A percentile compares a stretch with the other conserved stretches of the same genome.
phyloP scores from a whole-genome alignment of 495 filamentous ascomycete species.

The Trichocladium antarcticum region DNA sequence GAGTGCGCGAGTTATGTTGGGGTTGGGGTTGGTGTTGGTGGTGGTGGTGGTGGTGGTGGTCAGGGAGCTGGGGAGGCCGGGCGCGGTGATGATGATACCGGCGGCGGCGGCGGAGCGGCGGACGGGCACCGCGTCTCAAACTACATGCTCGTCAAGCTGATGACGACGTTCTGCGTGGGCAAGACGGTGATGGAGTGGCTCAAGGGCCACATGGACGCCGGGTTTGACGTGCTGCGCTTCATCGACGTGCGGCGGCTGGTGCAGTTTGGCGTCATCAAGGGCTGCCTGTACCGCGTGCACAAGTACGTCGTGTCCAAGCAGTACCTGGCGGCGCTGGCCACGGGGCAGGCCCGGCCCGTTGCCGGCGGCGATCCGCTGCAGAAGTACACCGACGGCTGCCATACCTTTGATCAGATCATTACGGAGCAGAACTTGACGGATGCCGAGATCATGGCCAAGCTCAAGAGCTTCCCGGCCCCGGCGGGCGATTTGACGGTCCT shows the following conservation, averaged over 20 bases:
- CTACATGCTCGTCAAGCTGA: constrained; percentile 55
- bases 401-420: constrained; percentile 84
- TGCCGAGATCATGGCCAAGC: constrained; percentile 42
- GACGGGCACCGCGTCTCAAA: constrained; percentile 29
- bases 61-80: not conserved
- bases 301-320: constrained; percentile 67
- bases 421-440: constrained; percentile 58
- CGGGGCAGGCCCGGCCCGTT: constrained; percentile 25
- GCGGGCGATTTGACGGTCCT: constrained; percentile 41
- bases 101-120: constrained; percentile 6
- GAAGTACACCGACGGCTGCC: constrained; percentile 67
- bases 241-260: constrained; percentile 86
- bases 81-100: not conserved
- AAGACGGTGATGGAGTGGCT: constrained; percentile 75
- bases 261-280: constrained; percentile 92
- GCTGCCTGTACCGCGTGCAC: constrained; percentile 87
- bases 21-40: not conserved
- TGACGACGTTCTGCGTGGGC: constrained; percentile 65
- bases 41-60: not conserved
- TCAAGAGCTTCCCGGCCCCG: constrained; percentile 32
- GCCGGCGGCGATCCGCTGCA: constrained; percentile 39
- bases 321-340: constrained; percentile 34
- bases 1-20: constrained; percentile 78
- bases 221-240: constrained; percentile 48
- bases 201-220: constrained; percentile 49